These are phyloP conservation scores for Syncephalastrum sp. DNA, from an alignment of 371 early-diverging fungal species.

Conservation along the genomic window DNA sequence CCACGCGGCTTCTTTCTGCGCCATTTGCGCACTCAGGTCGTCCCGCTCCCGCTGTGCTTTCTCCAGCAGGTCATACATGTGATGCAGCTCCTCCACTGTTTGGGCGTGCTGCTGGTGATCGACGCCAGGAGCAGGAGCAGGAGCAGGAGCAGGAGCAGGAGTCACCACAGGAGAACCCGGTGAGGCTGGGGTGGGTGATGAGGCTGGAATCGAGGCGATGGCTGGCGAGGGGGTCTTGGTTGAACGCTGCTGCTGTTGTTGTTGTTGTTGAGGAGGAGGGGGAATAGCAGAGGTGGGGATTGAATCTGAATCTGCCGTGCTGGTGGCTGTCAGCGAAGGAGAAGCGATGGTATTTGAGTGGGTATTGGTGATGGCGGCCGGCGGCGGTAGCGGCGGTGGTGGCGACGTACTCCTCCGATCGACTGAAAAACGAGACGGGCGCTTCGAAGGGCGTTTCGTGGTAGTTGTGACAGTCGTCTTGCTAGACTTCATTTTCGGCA, in stretches of 20 bases:
- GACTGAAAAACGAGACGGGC: slow-evolving; percentile 7
- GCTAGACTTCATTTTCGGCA: not conserved
- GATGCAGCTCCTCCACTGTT: slow-evolving; percentile 16
- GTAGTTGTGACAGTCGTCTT: not conserved
- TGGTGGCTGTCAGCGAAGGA: not conserved
- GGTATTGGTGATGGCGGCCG: not conserved
- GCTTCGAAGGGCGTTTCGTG: not conserved
- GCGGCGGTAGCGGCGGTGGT: not conserved
- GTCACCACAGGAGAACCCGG: not conserved
- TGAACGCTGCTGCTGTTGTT: too few species aligned
- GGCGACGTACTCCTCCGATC: not conserved
- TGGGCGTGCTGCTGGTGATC: slow-evolving; percentile 3
- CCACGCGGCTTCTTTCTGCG: slow-evolving; percentile 42
- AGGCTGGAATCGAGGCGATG: not conserved
- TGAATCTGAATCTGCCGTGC: not conserved
- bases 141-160: slow-evolving; percentile 4
- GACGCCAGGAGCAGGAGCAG: not conserved
- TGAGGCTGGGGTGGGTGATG: not conserved
- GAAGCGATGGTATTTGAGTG: slow-evolving; percentile 3
- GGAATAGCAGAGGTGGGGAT: not conserved
- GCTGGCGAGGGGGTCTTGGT: not conserved
- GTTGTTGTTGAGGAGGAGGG: not conserved
- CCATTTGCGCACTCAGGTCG: slow-evolving; percentile 23
- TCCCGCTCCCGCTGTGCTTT: slow-evolving; percentile 31
- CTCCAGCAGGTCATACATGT: slow-evolving; percentile 34